Evolutionary conservation across 192 early-diverging fungal genomes (phyloP).

Genomic region (Rhizoclosmatium globosum): DNA sequence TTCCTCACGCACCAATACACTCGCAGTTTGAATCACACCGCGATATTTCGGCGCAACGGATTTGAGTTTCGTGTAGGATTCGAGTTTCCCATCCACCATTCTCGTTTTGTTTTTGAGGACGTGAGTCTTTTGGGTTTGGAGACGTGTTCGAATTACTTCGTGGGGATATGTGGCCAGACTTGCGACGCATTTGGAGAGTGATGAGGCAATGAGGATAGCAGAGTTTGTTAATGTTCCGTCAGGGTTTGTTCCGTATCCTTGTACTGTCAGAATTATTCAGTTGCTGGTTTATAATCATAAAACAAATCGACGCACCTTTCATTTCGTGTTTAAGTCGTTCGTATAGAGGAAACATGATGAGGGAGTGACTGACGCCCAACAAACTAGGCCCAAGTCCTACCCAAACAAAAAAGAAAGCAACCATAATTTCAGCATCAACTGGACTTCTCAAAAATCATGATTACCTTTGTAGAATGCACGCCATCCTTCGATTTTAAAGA

Average conservation of each 20-base stretch:
- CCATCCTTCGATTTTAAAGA: conserved; percentile 78
- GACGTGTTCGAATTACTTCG: conserved; percentile 88
- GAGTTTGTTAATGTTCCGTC: conserved; percentile 42
- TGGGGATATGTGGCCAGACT: conserved; percentile 95
- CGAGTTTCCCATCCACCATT: background rate
- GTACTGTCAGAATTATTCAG: too few relatives aligned
- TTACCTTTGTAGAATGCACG: conserved; percentile 86
- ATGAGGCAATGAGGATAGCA: conserved; percentile 81
- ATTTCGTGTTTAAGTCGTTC: conserved; percentile 78
- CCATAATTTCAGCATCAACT: background rate
- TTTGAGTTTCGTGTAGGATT: background rate
- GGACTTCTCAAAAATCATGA: background rate
- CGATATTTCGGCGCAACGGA: conserved; percentile 66
- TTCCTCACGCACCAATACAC: conserved; percentile 78
- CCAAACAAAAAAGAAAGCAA: background rate
- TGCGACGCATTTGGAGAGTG: conserved; percentile 89
- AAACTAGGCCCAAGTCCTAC: conserved; percentile 82
- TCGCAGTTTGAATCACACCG: conserved; percentile 82
- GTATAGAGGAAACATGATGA: conserved; percentile 96
- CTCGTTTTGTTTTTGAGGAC: background rate
- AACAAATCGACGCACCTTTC: conserved; percentile 32
- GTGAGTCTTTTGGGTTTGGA: background rate
- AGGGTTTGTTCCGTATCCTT: conserved; percentile 9
- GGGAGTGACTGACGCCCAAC: conserved; percentile 91
- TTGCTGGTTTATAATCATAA: too few relatives aligned